phyloP scores from a whole-genome alignment of 2,329 filamentous ascomycete genomes.

The Ophiostoma tasmaniense region DNA sequence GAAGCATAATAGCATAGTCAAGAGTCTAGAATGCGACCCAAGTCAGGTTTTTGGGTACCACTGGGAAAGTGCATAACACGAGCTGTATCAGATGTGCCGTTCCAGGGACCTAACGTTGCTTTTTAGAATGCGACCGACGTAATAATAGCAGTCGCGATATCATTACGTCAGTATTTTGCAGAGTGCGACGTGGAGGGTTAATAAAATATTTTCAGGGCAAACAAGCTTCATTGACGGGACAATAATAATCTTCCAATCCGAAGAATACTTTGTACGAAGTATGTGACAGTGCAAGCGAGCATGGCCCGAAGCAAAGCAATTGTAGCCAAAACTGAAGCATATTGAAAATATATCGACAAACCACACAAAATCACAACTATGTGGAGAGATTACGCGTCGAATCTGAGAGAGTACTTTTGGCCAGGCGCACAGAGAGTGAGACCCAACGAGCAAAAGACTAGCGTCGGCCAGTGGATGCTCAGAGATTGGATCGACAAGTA shows the following conservation, averaged over 20 bases:
- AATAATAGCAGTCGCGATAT: conserved; percentile 6
- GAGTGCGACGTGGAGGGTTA: neutral
- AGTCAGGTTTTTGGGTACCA: neutral
- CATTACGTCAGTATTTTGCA: neutral
- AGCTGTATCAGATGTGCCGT: neutral
- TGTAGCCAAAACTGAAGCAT: neutral
- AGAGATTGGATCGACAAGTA: conserved; percentile 7
- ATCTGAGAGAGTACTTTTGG: neutral
- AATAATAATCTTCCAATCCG: no score
- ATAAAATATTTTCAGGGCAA: neutral
- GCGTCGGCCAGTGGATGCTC: neutral
- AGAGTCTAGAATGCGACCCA: neutral
- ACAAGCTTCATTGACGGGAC: neutral
- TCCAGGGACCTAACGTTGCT: neutral
- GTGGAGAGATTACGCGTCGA: neutral
- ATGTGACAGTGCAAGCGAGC: neutral
- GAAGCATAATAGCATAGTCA: neutral
- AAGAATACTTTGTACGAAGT: no score
- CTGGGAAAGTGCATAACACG: neutral
- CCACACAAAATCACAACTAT: neutral
- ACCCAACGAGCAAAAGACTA: neutral
- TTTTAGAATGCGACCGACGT: neutral
- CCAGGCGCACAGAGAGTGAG: neutral
- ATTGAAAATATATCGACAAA: neutral
- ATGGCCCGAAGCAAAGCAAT: neutral